These are phyloP conservation scores for Rhododendron williamsianum DNA, from an alignment of 148 eudicot genomes.

Conservation along the genomic window DNA sequence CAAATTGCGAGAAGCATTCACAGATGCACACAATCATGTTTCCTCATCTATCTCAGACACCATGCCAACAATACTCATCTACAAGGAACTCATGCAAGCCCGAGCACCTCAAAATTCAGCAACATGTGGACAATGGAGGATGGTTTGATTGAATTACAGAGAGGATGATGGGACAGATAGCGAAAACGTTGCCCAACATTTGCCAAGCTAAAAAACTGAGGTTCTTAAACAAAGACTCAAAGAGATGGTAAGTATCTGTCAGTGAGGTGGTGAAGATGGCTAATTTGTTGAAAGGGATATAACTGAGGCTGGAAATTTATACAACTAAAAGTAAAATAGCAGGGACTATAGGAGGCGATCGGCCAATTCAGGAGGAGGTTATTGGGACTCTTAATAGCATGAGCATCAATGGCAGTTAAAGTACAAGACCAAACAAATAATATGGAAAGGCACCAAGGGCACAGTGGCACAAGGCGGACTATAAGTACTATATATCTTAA, in stretches of 20 bases:
- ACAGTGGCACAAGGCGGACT: background rate
- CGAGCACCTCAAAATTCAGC: background rate
- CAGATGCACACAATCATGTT: background rate
- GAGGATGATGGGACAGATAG: background rate
- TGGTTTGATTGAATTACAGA: background rate
- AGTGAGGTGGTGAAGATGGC: background rate
- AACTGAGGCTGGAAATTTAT: background rate
- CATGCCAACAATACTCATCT: background rate
- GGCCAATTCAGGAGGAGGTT: background rate
- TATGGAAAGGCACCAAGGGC: background rate
- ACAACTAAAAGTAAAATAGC: background rate
- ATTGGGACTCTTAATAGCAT: constrained; percentile 1
- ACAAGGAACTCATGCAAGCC: background rate
- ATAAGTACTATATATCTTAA: background rate
- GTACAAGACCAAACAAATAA: background rate
- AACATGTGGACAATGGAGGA: background rate
- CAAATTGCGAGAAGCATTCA: background rate
- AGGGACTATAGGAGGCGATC: background rate
- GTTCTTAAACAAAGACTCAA: background rate
- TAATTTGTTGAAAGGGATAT: background rate
- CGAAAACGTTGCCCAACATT: background rate
- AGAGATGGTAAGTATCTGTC: background rate
- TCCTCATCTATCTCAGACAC: background rate
- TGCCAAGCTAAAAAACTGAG: background rate
- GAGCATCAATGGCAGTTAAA: background rate